Evolutionary conservation across 2,329 filamentous ascomycete genomes (phyloP).

Genomic region (Neofusicoccum ribis): DNA sequence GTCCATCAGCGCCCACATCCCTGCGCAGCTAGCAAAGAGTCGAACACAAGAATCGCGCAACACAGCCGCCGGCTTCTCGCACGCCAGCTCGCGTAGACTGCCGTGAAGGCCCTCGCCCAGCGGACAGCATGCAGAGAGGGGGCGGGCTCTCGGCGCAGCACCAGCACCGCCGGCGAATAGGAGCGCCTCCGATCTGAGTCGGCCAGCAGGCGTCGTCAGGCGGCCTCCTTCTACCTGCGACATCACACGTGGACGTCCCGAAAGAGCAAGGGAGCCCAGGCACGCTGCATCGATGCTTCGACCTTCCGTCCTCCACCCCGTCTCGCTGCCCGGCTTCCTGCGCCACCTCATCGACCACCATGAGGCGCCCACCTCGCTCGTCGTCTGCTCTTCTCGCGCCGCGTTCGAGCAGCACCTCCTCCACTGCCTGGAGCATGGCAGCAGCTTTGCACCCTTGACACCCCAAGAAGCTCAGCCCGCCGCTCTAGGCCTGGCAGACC

Average conservation of each 20-base stretch:
- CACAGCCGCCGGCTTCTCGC: background rate
- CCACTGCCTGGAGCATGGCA: background rate
- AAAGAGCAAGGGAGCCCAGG: background rate
- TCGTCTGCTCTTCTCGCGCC: slow-evolving; percentile 68
- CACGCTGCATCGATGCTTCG: background rate
- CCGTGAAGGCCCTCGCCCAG: background rate
- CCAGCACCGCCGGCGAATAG: slow-evolving; percentile 5
- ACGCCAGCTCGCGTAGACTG: background rate
- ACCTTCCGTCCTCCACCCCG: slow-evolving; percentile 31
- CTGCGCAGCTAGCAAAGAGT: background rate
- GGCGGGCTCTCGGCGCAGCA: background rate
- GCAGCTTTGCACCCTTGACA: slow-evolving; percentile 39
- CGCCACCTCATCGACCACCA: slow-evolving; percentile 60
- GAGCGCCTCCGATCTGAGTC: background rate
- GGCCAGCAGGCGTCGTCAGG: slow-evolving; percentile 4
- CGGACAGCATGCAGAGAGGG: background rate
- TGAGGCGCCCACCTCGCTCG: slow-evolving; percentile 61
- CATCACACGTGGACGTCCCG: slow-evolving; percentile 8
- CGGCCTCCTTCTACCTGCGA: slow-evolving; percentile 9
- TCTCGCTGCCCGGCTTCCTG: slow-evolving; percentile 56
- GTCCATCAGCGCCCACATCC: slow-evolving; percentile 12
- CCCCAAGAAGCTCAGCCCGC: slow-evolving; percentile 33
- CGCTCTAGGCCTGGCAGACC: background rate
- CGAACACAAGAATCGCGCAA: background rate
- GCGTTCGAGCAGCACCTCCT: slow-evolving; percentile 64